phyloP scores from a whole-genome alignment of 345 rosid genomes.

The Acer campestre region DNA sequence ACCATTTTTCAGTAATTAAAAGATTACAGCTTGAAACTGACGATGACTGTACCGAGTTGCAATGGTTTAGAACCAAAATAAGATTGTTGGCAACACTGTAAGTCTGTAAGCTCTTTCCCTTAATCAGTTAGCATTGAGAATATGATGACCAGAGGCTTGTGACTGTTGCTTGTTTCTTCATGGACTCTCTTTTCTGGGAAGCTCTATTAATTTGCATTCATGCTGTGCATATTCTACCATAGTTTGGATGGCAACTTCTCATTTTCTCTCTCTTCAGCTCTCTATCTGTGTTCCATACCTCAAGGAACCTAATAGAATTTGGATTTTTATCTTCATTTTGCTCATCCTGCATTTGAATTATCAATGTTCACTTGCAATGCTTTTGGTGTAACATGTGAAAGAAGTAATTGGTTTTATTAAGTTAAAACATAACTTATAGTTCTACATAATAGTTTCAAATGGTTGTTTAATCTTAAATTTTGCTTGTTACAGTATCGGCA shows the following conservation, averaged over 20 bases:
- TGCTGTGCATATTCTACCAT: neutral
- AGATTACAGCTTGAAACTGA: neutral
- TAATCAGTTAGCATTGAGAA: neutral
- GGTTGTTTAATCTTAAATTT: neutral
- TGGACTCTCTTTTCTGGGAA: neutral
- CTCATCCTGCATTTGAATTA: neutral
- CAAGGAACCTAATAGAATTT: neutral
- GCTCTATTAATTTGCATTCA: neutral
- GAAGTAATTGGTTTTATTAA: neutral
- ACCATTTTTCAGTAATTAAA: neutral
- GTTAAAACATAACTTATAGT: neutral
- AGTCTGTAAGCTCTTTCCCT: neutral
- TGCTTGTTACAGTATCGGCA: slow-evolving; percentile 73
- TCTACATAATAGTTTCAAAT: neutral
- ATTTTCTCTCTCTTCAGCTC: neutral
- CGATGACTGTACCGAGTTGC: neutral
- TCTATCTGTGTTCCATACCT: neutral
- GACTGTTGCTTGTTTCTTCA: neutral
- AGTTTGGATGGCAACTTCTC: neutral
- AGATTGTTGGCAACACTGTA: neutral
- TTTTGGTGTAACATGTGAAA: neutral
- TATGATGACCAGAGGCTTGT: neutral
- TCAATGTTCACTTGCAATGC: neutral
- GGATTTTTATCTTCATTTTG: slow-evolving; percentile 5
- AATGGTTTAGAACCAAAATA: neutral